These are phyloP conservation scores for Aspergillus ochraceus DNA, from an alignment of 2,329 filamentous ascomycete genomes.

Conservation along the genomic window DNA sequence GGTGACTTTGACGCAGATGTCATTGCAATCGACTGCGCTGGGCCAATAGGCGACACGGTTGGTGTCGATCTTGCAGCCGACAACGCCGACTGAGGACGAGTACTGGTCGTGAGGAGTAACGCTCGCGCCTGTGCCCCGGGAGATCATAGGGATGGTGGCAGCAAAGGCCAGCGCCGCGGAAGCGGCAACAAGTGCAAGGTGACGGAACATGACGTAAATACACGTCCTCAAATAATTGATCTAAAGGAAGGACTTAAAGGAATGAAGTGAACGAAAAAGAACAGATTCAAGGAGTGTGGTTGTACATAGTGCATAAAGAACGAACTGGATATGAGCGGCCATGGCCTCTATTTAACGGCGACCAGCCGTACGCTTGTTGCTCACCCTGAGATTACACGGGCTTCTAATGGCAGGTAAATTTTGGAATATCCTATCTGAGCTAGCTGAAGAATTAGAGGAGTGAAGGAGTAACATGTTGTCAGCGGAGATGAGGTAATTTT, in stretches of 20 bases:
- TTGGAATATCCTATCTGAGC: neutral
- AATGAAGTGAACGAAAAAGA: neutral
- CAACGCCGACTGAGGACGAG: conserved; percentile 1
- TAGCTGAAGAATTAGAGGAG: neutral
- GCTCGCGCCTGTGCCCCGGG: neutral
- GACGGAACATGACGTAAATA: neutral
- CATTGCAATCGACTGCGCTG: neutral
- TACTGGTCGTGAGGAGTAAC: conserved; percentile 1
- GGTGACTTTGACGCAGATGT: conserved; percentile 2
- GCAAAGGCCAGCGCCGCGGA: neutral
- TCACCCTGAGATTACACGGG: neutral
- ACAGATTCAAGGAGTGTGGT: conserved; percentile 1
- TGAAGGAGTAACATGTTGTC: neutral
- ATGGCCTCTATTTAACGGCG: conserved; percentile 2
- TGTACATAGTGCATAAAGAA: neutral
- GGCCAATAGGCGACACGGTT: conserved; percentile 1
- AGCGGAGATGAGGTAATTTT: too few species aligned
- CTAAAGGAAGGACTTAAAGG: neutral
- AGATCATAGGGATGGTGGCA: neutral
- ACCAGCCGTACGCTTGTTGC: neutral
- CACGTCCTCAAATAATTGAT: neutral
- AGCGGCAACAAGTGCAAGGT: neutral
- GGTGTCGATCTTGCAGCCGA: conserved; percentile 2
- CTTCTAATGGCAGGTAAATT: too few species aligned
- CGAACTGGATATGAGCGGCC: neutral